Evolutionary conservation across 208 protist genomes (phyloP).

Genomic region (Novymonas esmeraldas): DNA sequence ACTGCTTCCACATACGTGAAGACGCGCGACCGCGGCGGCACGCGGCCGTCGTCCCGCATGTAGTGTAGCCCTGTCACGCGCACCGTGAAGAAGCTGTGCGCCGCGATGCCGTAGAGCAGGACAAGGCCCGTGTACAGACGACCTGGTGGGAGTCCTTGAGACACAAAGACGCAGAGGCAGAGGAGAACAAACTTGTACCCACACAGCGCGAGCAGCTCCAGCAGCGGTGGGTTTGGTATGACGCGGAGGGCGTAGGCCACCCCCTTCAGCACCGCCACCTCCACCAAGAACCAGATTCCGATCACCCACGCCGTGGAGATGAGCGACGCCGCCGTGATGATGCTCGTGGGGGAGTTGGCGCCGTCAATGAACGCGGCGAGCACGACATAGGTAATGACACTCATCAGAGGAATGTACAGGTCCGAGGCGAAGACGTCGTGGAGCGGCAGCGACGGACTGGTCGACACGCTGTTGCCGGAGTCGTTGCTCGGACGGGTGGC

Average conservation of each 20-base stretch:
- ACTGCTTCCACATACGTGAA: slow-evolving; percentile 47
- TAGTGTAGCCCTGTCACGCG: slow-evolving; percentile 39
- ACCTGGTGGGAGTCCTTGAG: slow-evolving; percentile 32
- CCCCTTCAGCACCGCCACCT: slow-evolving; percentile 55
- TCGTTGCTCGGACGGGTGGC: slow-evolving; percentile 1
- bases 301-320: slow-evolving; percentile 52
- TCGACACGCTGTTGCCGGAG: slow-evolving; percentile 5
- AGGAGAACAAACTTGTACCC: slow-evolving; percentile 86
- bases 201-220: slow-evolving; percentile 57
- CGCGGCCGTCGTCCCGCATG: slow-evolving; percentile 42
- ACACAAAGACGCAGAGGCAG: slow-evolving; percentile 52
- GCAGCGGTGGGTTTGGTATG: slow-evolving; percentile 35
- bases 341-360: slow-evolving; percentile 30
- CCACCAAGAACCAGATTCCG: slow-evolving; percentile 53
- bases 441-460: slow-evolving; percentile 36
- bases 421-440: slow-evolving; percentile 69
- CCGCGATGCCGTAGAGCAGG: slow-evolving; percentile 50
- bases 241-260: slow-evolving; percentile 49
- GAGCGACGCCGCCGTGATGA: slow-evolving; percentile 62
- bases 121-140: slow-evolving; percentile 23
- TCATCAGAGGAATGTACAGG: slow-evolving; percentile 90
- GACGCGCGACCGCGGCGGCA: slow-evolving; percentile 47
- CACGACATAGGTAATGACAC: slow-evolving; percentile 75
- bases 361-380: slow-evolving; percentile 68
- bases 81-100: slow-evolving; percentile 53